phyloP scores from a whole-genome alignment of 106 monocot genomes.

The Dendrobium chrysotoxum region DNA sequence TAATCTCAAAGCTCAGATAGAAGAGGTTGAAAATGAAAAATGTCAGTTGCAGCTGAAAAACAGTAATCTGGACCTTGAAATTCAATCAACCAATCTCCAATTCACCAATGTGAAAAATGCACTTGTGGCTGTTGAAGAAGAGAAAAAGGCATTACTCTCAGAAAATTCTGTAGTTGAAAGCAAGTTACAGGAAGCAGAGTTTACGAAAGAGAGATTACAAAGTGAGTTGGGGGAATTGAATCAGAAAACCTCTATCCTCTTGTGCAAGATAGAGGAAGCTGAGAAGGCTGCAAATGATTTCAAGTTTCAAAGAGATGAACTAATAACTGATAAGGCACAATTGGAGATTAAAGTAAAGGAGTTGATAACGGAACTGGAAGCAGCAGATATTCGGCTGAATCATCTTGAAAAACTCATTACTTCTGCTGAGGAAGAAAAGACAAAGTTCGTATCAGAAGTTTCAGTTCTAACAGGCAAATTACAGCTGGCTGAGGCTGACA shows the following conservation, averaged over 20 bases:
- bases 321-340: constrained; percentile 21
- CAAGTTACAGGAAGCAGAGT: constrained; percentile 19
- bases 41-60: constrained; percentile 29
- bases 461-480: background rate
- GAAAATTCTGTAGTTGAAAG: constrained; percentile 10
- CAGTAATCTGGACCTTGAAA: constrained; percentile 17
- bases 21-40: constrained; percentile 15
- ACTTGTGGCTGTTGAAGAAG: constrained; percentile 20
- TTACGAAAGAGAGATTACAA: constrained; percentile 12
- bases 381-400: constrained; percentile 8
- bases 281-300: constrained; percentile 28
- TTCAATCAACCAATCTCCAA: constrained; percentile 9
- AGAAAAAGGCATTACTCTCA: constrained; percentile 19
- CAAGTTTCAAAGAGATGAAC: constrained; percentile 24
- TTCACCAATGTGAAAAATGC: constrained; percentile 7
- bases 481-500: constrained; percentile 9
- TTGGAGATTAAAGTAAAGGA: constrained; percentile 26
- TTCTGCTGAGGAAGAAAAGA: constrained; percentile 19
- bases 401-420: constrained; percentile 10
- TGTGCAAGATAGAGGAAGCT: constrained; percentile 14
- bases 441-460: constrained; percentile 10
- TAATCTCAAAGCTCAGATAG: constrained; percentile 13
- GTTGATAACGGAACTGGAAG: constrained; percentile 18
- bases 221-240: constrained; percentile 20
- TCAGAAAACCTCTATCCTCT: constrained; percentile 23